phyloP scores from a whole-genome alignment of 228 moss, liverwort and hornwort genomes.

The Sphagnum fallax region DNA sequence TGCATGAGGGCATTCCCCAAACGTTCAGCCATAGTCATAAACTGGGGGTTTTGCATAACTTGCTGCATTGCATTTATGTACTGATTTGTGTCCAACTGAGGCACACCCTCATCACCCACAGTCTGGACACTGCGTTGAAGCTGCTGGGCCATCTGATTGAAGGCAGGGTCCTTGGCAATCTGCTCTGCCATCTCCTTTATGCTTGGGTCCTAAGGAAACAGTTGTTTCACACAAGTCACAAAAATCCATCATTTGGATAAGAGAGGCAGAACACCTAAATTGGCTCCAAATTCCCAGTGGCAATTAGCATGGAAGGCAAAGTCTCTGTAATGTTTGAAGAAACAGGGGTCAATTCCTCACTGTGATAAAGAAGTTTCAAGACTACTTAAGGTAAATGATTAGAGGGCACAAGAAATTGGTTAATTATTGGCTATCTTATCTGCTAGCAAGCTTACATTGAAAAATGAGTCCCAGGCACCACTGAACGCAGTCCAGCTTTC shows the following conservation, averaged over 20 bases:
- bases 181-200: slow-evolving; percentile 99
- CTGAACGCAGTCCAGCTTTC: slow-evolving; percentile 61
- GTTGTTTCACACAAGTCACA: background rate
- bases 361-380: too few species aligned
- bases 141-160: slow-evolving; percentile 98
- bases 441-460: slow-evolving; percentile 24
- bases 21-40: slow-evolving; percentile 99
- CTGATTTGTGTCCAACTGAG: slow-evolving; percentile 83
- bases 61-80: slow-evolving; percentile 98
- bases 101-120: slow-evolving; percentile 71
- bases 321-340: too few species aligned
- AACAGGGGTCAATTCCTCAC: too few species aligned
- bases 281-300: too few species aligned
- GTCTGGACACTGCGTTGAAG: slow-evolving; percentile 85
- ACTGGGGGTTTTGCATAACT: slow-evolving; percentile 99
- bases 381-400: too few species aligned
- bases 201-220: slow-evolving; percentile 73
- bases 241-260: background rate
- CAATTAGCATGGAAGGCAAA: too few species aligned
- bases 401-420: too few species aligned
- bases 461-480: slow-evolving; percentile 50
- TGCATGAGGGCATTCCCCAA: slow-evolving; percentile 72
- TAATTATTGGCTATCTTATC: too few species aligned
- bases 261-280: too few species aligned
- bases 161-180: slow-evolving; percentile 96